Base-by-base conservation (phyloP, 140 eudicot species). In the Oenanthe javanica region DNA sequence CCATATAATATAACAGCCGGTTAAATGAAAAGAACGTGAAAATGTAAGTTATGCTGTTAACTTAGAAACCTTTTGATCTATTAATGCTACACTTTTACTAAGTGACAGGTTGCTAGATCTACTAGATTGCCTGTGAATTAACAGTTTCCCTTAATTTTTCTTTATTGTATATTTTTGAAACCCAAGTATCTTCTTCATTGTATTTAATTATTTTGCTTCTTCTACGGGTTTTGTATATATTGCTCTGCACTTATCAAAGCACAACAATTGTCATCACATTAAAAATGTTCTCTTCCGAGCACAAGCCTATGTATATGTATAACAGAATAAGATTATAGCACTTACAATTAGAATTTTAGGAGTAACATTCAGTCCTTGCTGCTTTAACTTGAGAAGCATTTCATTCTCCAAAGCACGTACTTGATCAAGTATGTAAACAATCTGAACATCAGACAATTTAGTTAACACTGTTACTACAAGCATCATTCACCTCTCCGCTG, bases 391-490 rank as follows among this genome's bases (percentile, higher is more conserved):
- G 48, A 83, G 84, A 72, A 91, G 87, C 98, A 96, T 96, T 81
- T 96, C 99, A 21, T 81, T 86, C 87, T 96, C 99, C 85, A 93
- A 79, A 51, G 99, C 97, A 69, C 99, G 96, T 25, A 96, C 99
- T 89, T 96, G 99, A 83, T 96, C 99, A 63, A 96, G 91, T 83
- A 96, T 96, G 83, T 96, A 96, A 52, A 96, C 98, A 45, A 96
- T 81, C 99, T 96, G 89, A 84, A 81, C 40, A 61, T 21, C 36
- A 70, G 19, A 61, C 31, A 74, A 76, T 38, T 46, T 45, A 25
- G 74, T 52, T 61, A 78, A 46, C 42, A 46, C 75, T 36, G 16
- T 25, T 79, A 15, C 45, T 9, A 42, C n/a, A 59, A 61, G 71
- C 81, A 61, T 43, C 72, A 61, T 45, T 45, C 8, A 78, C 43